Conservation (phyloP, 257 asterid species). For the Lithospermum erythrorhizon region DNA sequence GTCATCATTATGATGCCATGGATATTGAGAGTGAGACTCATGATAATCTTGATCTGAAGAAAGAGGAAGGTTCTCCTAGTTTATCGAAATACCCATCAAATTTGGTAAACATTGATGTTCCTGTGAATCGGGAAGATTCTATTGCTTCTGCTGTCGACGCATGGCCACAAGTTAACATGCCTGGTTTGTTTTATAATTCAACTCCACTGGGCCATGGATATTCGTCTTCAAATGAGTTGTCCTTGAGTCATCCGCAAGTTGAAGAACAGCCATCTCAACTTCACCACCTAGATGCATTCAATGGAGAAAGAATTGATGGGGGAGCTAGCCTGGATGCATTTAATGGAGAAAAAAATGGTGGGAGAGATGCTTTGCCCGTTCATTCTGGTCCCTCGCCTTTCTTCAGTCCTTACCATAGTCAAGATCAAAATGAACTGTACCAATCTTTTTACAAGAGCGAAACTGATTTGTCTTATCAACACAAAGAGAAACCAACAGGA, state of each 20-base stretch:
- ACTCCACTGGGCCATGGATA: conserved; percentile 36
- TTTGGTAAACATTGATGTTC: conserved; percentile 30
- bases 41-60: conserved; percentile 23
- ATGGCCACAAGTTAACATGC: conserved; percentile 57
- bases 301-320: conserved; percentile 37
- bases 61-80: conserved; percentile 28
- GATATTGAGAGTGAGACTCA: conserved; percentile 34
- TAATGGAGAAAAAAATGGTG: conserved; percentile 24
- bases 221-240: conserved; percentile 41
- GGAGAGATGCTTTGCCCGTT: conserved; percentile 38
- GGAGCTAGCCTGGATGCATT: conserved; percentile 24
- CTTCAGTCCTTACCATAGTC: conserved; percentile 39
- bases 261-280: conserved; percentile 37
- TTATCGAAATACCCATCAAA: conserved; percentile 35
- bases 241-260: conserved; percentile 48
- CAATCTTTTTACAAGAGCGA: conserved; percentile 52
- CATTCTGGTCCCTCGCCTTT: conserved; percentile 37
- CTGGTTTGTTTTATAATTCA: conserved; percentile 41
- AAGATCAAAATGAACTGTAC: conserved; percentile 46
- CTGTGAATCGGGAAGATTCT: conserved; percentile 28
- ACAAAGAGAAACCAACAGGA: conserved; percentile 41
- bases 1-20: conserved; percentile 29
- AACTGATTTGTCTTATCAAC: conserved; percentile 38
- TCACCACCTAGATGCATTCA: conserved; percentile 28
- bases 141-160: conserved; percentile 33